Evolutionary conservation across 306 rosid species (phyloP).

Genomic region (Rubus parviflorus): DNA sequence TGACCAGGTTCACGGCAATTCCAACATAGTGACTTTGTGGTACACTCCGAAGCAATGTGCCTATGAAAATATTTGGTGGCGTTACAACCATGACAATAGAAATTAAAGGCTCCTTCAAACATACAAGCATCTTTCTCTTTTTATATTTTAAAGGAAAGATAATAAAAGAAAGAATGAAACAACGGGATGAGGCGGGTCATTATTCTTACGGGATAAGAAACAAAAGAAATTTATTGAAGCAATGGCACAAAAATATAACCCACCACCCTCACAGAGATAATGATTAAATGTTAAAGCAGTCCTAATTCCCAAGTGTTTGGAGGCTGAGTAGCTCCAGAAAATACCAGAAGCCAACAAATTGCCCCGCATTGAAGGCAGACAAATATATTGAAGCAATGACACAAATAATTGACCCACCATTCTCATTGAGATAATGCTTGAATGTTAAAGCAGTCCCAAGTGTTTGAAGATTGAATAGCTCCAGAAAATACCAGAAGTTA

Average conservation of each 20-base stretch:
- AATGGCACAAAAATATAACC: neutral
- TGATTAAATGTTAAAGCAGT: constrained; percentile 1
- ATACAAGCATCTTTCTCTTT: neutral
- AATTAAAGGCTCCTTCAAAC: neutral
- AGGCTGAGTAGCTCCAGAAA: neutral
- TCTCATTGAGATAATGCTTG: neutral
- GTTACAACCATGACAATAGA: constrained; percentile 6
- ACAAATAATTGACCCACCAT: neutral
- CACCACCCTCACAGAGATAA: neutral
- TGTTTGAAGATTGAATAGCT: neutral
- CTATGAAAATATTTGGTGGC: constrained; percentile 37
- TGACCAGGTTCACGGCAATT: constrained; percentile 97
- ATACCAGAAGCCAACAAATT: neutral
- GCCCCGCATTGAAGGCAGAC: neutral
- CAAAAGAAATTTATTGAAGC: neutral
- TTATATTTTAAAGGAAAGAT: neutral
- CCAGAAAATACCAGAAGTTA: neutral
- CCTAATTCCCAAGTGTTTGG: neutral
- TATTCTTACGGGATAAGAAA: neutral
- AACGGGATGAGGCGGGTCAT: neutral
- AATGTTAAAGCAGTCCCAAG: constrained; percentile 4
- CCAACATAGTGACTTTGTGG: constrained; percentile 95
- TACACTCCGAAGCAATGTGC: constrained; percentile 97
- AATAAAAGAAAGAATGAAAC: neutral
- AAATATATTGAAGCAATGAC: neutral